Evolutionary conservation across 2,329 filamentous ascomycete genomes (phyloP).

Genomic region (Seiridium unicorne): DNA sequence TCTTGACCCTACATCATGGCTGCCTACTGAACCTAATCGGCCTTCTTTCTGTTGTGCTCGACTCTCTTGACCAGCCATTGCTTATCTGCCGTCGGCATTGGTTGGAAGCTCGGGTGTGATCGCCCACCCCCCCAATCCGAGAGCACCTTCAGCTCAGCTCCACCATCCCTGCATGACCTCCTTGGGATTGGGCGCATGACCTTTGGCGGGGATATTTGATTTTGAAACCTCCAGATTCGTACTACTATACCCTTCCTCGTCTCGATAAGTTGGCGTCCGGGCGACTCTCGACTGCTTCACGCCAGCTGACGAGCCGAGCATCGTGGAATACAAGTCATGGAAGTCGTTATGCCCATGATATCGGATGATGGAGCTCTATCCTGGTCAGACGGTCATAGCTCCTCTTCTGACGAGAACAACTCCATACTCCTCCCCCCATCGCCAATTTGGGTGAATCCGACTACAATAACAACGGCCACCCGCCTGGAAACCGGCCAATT

Average conservation of each 20-base stretch:
- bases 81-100: slow-evolving; percentile 14
- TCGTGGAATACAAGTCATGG: slow-evolving; percentile 46
- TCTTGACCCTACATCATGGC: slow-evolving; percentile 24
- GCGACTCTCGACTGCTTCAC: not conserved
- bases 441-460: slow-evolving; percentile 32
- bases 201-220: slow-evolving; percentile 20
- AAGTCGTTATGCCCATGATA: slow-evolving; percentile 39
- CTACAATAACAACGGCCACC: slow-evolving; percentile 16
- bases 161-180: slow-evolving; percentile 19
- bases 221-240: slow-evolving; percentile 10
- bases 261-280: not conserved
- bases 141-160: slow-evolving; percentile 18
- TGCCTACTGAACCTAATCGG: slow-evolving; percentile 12
- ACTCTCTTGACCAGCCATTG: slow-evolving; percentile 18
- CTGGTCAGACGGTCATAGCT: slow-evolving; percentile 46
- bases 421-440: slow-evolving; percentile 32
- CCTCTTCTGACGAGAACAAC: slow-evolving; percentile 41
- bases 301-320: slow-evolving; percentile 23
- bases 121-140: slow-evolving; percentile 10
- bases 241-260: not conserved
- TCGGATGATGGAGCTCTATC: slow-evolving; percentile 39
- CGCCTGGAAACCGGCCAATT: slow-evolving; percentile 45
- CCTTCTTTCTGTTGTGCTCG: not conserved
- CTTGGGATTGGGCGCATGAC: slow-evolving; percentile 19
- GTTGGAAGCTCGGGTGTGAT: not conserved